Conservation (phyloP, 768 basidiomycete species). For the Lepiota brunneoincarnata region DNA sequence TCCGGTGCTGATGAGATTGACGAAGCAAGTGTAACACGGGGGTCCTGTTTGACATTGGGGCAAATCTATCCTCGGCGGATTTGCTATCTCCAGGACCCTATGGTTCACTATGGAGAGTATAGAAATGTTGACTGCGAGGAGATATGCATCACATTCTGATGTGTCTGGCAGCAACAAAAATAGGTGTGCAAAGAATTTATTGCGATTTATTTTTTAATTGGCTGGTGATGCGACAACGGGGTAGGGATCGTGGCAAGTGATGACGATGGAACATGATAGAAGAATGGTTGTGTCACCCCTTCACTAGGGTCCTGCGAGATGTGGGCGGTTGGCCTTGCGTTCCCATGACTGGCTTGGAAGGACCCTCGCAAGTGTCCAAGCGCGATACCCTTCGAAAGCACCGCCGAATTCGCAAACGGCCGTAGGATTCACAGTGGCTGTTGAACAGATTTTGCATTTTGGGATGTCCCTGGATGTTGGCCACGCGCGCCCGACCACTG, state of each 20-base stretch:
- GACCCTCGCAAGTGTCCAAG: background rate
- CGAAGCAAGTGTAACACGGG: background rate
- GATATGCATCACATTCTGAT: constrained; percentile 7
- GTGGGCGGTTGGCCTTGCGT: background rate
- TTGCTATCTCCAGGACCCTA: constrained; percentile 12
- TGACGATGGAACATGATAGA: constrained; percentile 9
- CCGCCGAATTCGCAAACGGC: background rate
- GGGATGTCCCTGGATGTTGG: constrained; percentile 5
- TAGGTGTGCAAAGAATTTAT: background rate
- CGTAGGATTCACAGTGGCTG: background rate
- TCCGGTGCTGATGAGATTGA: background rate
- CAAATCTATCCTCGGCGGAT: background rate
- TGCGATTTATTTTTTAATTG: background rate
- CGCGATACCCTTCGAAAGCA: background rate
- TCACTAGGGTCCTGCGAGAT: constrained; percentile 6
- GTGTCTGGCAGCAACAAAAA: background rate
- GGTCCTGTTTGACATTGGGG: background rate
- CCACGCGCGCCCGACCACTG: background rate
- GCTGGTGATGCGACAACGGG: background rate
- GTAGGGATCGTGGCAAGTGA: constrained; percentile 5
- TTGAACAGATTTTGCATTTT: background rate
- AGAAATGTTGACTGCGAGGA: background rate
- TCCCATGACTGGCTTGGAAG: background rate
- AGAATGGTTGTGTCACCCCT: constrained; percentile 11
- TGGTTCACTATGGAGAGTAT: background rate